Evolutionary conservation across 306 rosid species (phyloP).

Genomic region (Macrotyloma uniflorum): DNA sequence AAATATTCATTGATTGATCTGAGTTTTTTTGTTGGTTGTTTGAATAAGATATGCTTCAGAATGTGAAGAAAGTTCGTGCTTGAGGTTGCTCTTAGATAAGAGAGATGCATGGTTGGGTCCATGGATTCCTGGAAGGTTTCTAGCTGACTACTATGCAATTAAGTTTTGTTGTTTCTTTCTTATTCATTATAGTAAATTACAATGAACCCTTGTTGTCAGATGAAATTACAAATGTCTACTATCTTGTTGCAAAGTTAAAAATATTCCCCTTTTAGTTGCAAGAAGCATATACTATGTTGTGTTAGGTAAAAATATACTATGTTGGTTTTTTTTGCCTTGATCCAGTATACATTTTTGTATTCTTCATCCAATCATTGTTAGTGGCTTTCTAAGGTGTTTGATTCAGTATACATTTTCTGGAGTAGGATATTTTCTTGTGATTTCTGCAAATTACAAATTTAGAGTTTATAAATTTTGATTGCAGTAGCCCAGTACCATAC

Average conservation of each 20-base stretch:
- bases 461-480: neutral
- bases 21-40: constrained; percentile 42
- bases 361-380: neutral
- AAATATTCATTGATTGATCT: constrained; percentile 40
- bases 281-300: neutral
- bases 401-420: constrained; percentile 25
- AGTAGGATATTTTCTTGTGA: constrained; percentile 1
- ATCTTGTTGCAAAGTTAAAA: constrained; percentile 27
- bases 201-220: constrained; percentile 14
- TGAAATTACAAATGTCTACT: constrained; percentile 26
- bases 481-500: neutral
- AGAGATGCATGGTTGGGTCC: constrained; percentile 99
- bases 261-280: neutral
- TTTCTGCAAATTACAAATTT: constrained; percentile 5
- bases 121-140: constrained; percentile 98
- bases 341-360: constrained; percentile 6
- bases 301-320: neutral
- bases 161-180: neutral
- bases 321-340: constrained; percentile 18
- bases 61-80: constrained; percentile 92
- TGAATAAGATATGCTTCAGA: constrained; percentile 77
- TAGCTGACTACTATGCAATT: constrained; percentile 35
- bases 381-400: neutral
- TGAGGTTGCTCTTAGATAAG: constrained; percentile 89
- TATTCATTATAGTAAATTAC: constrained; percentile 23